These are phyloP conservation scores for Medicago arabica DNA, from an alignment of 306 rosid species.

Conservation along the genomic window DNA sequence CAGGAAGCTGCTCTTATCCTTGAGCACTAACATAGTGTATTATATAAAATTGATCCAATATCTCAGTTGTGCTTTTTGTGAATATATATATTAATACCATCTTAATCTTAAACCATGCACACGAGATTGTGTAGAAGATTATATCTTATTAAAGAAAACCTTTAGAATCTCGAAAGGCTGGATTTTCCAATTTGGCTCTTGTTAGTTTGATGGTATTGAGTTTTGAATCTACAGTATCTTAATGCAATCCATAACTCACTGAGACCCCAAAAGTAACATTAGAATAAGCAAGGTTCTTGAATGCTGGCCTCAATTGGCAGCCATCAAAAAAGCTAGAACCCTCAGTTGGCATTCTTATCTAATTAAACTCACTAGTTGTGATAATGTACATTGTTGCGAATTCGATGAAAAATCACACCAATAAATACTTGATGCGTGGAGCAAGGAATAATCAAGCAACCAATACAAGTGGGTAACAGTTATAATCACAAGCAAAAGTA, in stretches of 20 bases:
- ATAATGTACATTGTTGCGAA: not conserved
- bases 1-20: not conserved
- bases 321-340: not conserved
- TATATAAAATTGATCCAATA: not conserved
- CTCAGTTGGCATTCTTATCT: not conserved
- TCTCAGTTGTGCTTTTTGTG: constrained; percentile 34
- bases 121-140: constrained; percentile 49
- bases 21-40: not conserved
- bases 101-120: constrained; percentile 23
- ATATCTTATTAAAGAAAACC: constrained; percentile 41
- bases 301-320: not conserved
- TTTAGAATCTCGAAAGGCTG: constrained; percentile 49
- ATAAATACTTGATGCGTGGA: too few relatives aligned
- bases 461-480: too few relatives aligned
- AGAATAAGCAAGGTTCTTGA: too few relatives aligned
- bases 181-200: constrained; percentile 47
- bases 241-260: not conserved
- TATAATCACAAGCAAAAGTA: too few relatives aligned
- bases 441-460: too few relatives aligned
- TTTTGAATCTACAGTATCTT: constrained; percentile 9
- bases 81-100: constrained; percentile 8
- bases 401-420: too few relatives aligned
- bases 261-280: too few relatives aligned
- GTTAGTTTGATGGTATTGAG: constrained; percentile 29
- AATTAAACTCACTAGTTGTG: not conserved